phyloP scores from a whole-genome alignment of 805 yeast genomes.

The Jamesozyma rosinii region DNA sequence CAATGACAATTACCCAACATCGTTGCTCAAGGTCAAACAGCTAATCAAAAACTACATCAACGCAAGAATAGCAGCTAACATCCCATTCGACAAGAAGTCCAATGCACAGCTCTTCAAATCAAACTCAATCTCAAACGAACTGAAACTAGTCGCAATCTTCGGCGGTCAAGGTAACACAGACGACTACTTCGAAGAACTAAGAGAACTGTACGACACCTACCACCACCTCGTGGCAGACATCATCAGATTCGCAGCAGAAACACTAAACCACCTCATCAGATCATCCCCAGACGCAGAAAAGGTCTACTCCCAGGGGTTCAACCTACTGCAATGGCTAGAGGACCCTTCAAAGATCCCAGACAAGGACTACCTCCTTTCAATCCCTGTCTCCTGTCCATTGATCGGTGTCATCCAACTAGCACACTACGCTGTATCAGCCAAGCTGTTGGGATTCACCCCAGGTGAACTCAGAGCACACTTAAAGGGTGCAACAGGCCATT shows the following conservation, averaged over 20 bases:
- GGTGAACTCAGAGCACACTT: constrained; percentile 70
- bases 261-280: constrained; percentile 58
- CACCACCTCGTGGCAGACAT: constrained; percentile 65
- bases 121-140: constrained; percentile 36
- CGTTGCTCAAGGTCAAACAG: constrained; percentile 58
- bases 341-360: constrained; percentile 83
- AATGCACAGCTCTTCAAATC: constrained; percentile 58
- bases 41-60: constrained; percentile 72
- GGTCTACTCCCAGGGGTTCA: constrained; percentile 88
- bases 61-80: constrained; percentile 43
- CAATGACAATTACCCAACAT: constrained; percentile 48
- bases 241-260: constrained; percentile 57
- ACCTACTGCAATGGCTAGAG: constrained; percentile 79
- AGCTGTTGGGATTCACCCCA: constrained; percentile 76
- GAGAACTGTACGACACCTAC: constrained; percentile 73
- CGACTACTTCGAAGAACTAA: constrained; percentile 92
- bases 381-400: constrained; percentile 94
- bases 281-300: constrained; percentile 71
- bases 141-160: constrained; percentile 72
- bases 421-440: constrained; percentile 83
- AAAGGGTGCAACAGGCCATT: constrained; percentile 77
- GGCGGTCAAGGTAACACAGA: constrained; percentile 99
- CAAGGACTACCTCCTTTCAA: constrained; percentile 75
- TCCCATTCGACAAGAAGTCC: constrained; percentile 41
- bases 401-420: constrained; percentile 92